A percentile compares a stretch with the other conserved stretches of the same genome.
These are phyloP conservation scores for Vararia minispora DNA, from an alignment of 768 basidiomycete genomes.

Conservation along the genomic window DNA sequence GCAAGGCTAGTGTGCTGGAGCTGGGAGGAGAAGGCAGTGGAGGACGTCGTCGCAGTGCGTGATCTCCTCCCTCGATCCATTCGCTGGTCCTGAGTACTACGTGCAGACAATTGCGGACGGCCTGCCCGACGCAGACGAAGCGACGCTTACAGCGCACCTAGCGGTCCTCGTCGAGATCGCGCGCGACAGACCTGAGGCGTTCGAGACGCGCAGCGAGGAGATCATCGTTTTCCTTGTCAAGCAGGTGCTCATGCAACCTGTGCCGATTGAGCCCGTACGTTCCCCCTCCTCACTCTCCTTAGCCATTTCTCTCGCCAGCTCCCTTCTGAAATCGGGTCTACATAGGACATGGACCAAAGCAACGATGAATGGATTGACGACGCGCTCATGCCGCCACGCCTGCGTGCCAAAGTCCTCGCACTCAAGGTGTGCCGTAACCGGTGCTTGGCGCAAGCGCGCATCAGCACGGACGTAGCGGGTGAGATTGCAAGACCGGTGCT, in stretches of 20 bases:
- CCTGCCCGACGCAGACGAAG: constrained; percentile 35
- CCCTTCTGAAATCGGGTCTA: constrained; percentile 4
- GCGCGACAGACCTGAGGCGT: constrained; percentile 51
- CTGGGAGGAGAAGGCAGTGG: constrained; percentile 36
- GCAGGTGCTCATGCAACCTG: constrained; percentile 52
- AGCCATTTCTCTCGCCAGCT: too few relatives aligned
- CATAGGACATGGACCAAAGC: constrained; percentile 44
- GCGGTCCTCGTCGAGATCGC: constrained; percentile 70
- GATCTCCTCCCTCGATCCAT: neutral
- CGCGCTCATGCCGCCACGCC: constrained; percentile 39
- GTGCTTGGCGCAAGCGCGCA: constrained; percentile 60
- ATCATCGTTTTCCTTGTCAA: constrained; percentile 67
- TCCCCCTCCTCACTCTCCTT: constrained; percentile 1
- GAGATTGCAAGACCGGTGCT: constrained; percentile 67
- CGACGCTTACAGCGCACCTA: constrained; percentile 51
- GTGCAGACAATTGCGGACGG: constrained; percentile 46
- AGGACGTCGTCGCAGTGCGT: constrained; percentile 54
- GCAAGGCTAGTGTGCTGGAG: constrained; percentile 60
- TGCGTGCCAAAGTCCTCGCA: constrained; percentile 61
- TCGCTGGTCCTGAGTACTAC: neutral
- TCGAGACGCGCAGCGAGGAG: constrained; percentile 68
- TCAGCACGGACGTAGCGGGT: constrained; percentile 40
- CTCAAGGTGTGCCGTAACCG: constrained; percentile 80
- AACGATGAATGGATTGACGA: constrained; percentile 76
- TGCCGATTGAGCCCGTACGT: constrained; percentile 34